Evolutionary conservation across 148 eudicot genomes (phyloP), one percentile per base, ranked within the genome.

Genomic region (Cornus florida): DNA sequence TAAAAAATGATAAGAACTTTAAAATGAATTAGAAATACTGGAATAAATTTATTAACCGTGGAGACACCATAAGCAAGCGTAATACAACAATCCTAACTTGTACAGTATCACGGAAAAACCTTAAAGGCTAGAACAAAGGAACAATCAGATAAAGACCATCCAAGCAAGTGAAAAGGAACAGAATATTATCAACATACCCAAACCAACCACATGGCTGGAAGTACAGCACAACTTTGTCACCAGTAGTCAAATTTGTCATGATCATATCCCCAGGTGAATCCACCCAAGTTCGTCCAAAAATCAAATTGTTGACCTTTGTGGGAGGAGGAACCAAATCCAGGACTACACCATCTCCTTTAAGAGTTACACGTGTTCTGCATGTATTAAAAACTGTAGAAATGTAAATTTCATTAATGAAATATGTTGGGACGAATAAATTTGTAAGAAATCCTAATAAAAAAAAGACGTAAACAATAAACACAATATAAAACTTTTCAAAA

Each of bases 141-240:
- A 48, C 79, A 76, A 23, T 65, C 3, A 13, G 59, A 11, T 2
- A 53, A 53, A 12, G 19, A 53, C 59, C 59, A 53, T 53, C 17
- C 2, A 4, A 53, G 16, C 19, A 4, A 12, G 59, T 12, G 59
- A 12, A 53, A 53, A 53, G 19, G 19, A 53, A 53, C 59, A 53
- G 7, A 53, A 53, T 12, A 67, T 4, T 28, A 43, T 56, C 39
- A 31, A 57, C 93, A 78, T 89, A 96, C 99, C 99, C 99, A 76
- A 96, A 96, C 99, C 99, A 96, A 67, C 99, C 97, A 39, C 98
- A 96, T 72, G 98, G 97, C 84, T 96, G 99, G 84, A 96, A 96
- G 83, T 92, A 93, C 17, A 96, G 90, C 24, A 96, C 94, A 77
- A 89, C 99, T 88, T 96, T 96, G 71, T 96, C 98, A 72, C 98